Conservation (phyloP, 768 basidiomycete species). For the Tylopilus intermedius region DNA sequence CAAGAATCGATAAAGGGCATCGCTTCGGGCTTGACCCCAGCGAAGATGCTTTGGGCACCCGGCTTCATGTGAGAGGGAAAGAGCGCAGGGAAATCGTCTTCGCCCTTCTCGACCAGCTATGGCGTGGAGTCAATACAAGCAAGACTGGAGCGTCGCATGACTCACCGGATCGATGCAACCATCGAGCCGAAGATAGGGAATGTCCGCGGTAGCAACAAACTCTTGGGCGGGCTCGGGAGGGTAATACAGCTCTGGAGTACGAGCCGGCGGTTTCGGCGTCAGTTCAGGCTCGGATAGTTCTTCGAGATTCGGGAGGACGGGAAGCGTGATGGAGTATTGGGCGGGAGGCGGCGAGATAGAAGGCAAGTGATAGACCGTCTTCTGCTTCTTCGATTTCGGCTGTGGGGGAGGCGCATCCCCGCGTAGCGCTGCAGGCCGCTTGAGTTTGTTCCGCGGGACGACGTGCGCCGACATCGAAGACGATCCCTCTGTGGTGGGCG, state of each 20-base stretch:
- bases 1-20: conserved; percentile 25
- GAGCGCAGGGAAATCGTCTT: background rate
- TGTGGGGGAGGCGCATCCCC: conserved; percentile 3
- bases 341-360: background rate
- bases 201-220: conserved; percentile 35
- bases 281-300: conserved; percentile 1
- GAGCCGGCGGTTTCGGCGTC: background rate
- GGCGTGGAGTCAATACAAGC: conserved; percentile 7
- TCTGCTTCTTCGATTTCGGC: conserved; percentile 8
- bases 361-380: background rate
- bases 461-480: background rate
- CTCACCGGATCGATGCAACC: conserved; percentile 17
- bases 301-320: background rate
- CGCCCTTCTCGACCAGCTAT: conserved; percentile 8
- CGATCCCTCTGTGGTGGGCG: background rate
- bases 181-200: conserved; percentile 33
- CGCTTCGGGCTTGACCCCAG: conserved; percentile 31
- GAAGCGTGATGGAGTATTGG: background rate
- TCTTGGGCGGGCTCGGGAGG: conserved; percentile 5
- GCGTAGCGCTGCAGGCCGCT: conserved; percentile 7
- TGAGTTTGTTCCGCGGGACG: background rate
- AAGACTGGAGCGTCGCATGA: background rate
- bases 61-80: conserved; percentile 23
- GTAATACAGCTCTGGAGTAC: conserved; percentile 21
- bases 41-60: conserved; percentile 18